Conservation (phyloP, 345 rosid species). For the Brassica cretica region DNA sequence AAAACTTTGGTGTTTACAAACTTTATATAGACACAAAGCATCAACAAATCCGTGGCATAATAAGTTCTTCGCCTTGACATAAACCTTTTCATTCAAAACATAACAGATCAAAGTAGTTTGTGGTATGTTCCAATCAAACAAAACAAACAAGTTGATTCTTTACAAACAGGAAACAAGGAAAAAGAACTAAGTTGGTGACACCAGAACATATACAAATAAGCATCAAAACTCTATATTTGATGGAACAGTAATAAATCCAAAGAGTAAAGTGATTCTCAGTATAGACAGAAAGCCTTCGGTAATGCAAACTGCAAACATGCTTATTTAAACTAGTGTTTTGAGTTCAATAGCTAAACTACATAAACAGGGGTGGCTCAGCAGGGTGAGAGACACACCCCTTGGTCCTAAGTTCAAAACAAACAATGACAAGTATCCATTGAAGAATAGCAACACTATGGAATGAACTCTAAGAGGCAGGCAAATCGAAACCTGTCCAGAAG, state of each 20-base stretch:
- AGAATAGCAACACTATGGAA: background rate
- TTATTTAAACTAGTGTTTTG: background rate
- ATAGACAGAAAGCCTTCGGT: background rate
- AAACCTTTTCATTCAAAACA: too few species aligned
- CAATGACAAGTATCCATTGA: background rate
- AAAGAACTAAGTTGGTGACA: too few species aligned
- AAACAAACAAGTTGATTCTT: too few species aligned
- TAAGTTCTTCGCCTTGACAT: too few species aligned
- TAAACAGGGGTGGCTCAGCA: background rate
- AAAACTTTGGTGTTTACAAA: too few species aligned
- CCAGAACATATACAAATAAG: background rate
- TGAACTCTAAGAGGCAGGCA: background rate
- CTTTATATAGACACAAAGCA: too few species aligned
- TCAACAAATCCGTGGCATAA: too few species aligned
- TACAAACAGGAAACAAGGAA: too few species aligned
- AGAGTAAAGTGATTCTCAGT: background rate
- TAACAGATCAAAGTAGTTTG: too few species aligned
- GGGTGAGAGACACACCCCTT: background rate
- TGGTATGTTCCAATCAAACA: too few species aligned
- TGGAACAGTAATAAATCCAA: constrained; percentile 1
- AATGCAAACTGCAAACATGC: constrained; percentile 6
- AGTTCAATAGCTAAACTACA: background rate
- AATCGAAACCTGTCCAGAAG: constrained; percentile 76
- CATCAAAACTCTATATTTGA: background rate
- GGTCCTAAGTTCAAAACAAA: background rate